Percentiles rank a stretch among this genome's conserved stretches.
Conservation (phyloP, 192 early-diverging fungal species). For the Coemansia sp. region DNA sequence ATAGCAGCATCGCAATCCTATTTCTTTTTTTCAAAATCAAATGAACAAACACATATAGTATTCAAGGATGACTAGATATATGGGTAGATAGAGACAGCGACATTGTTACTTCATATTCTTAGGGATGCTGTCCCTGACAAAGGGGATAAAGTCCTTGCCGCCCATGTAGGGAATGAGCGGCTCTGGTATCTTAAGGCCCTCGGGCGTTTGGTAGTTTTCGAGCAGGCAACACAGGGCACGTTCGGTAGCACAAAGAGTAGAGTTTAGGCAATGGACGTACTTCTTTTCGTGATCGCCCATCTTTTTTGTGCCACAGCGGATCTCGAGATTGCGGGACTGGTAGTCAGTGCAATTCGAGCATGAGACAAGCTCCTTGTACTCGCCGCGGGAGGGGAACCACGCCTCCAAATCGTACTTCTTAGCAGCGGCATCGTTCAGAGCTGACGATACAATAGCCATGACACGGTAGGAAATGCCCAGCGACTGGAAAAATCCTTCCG, state of each 20-base stretch:
- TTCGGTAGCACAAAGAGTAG: conserved; percentile 94
- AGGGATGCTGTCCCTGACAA: conserved; percentile 37
- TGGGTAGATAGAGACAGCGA: background rate
- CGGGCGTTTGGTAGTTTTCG: conserved; percentile 94
- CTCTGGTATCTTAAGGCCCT: conserved; percentile 85
- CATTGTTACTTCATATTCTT: conserved; percentile 36
- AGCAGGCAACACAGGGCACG: conserved; percentile 92
- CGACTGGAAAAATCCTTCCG: conserved; percentile 95
- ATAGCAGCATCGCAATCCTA: background rate
- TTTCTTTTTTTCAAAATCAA: background rate
- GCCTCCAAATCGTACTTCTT: conserved; percentile 99
- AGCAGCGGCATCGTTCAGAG: conserved; percentile 98
- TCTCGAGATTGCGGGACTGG: conserved; percentile 91
- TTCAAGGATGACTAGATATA: background rate
- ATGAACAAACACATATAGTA: background rate
- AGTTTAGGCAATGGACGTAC: conserved; percentile 97
- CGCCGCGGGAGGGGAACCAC: conserved; percentile 98
- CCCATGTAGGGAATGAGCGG: conserved; percentile 92
- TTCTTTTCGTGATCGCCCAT: conserved; percentile 90
- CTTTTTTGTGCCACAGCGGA: conserved; percentile 96
- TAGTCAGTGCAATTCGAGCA: conserved; percentile 99
- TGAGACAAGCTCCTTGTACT: conserved; percentile 97
- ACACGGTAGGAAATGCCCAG: conserved; percentile 93
- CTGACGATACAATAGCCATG: conserved; percentile 93
- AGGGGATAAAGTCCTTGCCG: conserved; percentile 89